phyloP scores from a whole-genome alignment of 495 filamentous ascomycete genomes.

The Xylaria bambusicola region DNA sequence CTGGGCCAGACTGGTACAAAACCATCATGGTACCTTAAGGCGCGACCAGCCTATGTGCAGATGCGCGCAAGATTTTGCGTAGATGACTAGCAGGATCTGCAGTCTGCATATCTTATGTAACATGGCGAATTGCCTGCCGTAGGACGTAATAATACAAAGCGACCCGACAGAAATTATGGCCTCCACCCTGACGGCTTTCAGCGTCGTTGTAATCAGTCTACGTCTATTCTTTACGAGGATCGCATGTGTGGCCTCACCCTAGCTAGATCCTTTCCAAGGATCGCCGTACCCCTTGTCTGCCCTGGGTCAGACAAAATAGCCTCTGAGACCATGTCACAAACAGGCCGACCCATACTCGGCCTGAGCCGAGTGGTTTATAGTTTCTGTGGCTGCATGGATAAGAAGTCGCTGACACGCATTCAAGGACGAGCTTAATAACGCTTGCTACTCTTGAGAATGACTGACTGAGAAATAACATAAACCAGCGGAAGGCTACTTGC shows the following conservation, averaged over 20 bases:
- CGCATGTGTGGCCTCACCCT: slow-evolving; percentile 12
- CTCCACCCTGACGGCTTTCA: neutral
- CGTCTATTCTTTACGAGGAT: neutral
- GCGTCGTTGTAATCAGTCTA: neutral
- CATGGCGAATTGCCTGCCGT: neutral
- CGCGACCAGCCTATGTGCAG: neutral
- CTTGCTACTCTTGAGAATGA: neutral
- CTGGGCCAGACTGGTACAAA: slow-evolving; percentile 23
- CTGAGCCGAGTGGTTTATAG: slow-evolving; percentile 34
- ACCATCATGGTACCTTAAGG: neutral
- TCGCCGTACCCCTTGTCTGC: slow-evolving; percentile 15
- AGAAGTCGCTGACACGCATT: neutral
- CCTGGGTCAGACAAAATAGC: slow-evolving; percentile 33
- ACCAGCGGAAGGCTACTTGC: neutral
- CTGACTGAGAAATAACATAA: neutral
- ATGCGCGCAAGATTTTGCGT: neutral
- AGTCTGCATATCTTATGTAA: too few species aligned
- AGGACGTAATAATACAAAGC: neutral
- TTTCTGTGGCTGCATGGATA: slow-evolving; percentile 19
- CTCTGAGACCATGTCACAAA: slow-evolving; percentile 36
- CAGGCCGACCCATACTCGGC: slow-evolving; percentile 34
- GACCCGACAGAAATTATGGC: neutral
- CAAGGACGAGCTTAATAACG: neutral
- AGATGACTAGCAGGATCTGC: too few species aligned
- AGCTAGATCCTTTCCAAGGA: slow-evolving; percentile 18